These are phyloP conservation scores for Tillandsia fasciculata DNA, from an alignment of 176 grass and related monocot genomes.

Conservation along the genomic window DNA sequence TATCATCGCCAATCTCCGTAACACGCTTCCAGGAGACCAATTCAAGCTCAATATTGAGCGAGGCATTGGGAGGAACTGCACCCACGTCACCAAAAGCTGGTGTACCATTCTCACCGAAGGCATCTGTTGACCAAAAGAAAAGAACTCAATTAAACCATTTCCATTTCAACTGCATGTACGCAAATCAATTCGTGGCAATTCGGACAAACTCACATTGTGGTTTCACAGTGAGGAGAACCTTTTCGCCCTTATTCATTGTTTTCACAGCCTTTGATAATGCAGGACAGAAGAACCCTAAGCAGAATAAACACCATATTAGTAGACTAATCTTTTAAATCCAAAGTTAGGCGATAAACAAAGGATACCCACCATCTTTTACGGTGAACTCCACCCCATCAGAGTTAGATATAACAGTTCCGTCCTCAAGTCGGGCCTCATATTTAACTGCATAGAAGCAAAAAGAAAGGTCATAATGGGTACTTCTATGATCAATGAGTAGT, in stretches of 20 bases:
- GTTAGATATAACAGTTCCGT: slow-evolving; percentile 60
- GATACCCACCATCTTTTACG: slow-evolving; percentile 45
- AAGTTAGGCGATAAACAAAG: background rate
- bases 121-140: slow-evolving; percentile 33
- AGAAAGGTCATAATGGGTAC: background rate
- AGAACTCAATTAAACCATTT: background rate
- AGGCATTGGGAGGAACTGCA: slow-evolving; percentile 48
- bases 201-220: slow-evolving; percentile 54
- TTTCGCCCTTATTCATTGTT: slow-evolving; percentile 83
- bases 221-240: slow-evolving; percentile 51
- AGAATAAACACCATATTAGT: slow-evolving; percentile 4
- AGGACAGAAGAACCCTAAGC: slow-evolving; percentile 63
- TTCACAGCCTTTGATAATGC: slow-evolving; percentile 66
- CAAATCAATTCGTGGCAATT: background rate
- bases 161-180: background rate
- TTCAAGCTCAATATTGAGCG: slow-evolving; percentile 49
- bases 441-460: slow-evolving; percentile 39
- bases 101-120: slow-evolving; percentile 51
- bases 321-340: background rate
- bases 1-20: slow-evolving; percentile 61
- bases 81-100: slow-evolving; percentile 27
- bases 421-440: slow-evolving; percentile 61
- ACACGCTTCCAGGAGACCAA: slow-evolving; percentile 70
- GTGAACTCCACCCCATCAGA: slow-evolving; percentile 78
- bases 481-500: background rate